Conservation (phyloP, 129 eudicot genomes). For the Arctium lappa region DNA sequence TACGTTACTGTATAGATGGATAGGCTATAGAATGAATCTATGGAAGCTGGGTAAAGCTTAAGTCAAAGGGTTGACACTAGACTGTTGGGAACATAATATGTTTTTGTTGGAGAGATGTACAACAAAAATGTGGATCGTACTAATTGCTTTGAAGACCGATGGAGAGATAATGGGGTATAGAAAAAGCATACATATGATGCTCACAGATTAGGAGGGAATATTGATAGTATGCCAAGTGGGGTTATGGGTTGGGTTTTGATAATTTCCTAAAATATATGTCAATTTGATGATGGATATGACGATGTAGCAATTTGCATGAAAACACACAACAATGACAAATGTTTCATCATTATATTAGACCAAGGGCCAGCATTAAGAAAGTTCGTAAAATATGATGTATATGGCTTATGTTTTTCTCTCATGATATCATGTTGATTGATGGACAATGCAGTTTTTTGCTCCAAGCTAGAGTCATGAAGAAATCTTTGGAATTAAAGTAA, state of each 20-base stretch:
- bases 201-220: not conserved
- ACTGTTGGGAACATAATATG: too few relatives aligned
- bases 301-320: not conserved
- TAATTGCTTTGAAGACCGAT: not conserved
- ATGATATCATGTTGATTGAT: not conserved
- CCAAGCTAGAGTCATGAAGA: not conserved
- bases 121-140: not conserved
- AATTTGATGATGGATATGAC: not conserved
- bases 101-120: too few relatives aligned
- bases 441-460: not conserved
- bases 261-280: not conserved
- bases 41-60: too few relatives aligned
- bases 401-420: not conserved
- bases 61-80: too few relatives aligned
- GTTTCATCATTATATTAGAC: not conserved
- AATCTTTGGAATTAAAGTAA: not conserved
- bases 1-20: too few relatives aligned
- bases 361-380: not conserved
- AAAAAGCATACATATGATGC: not conserved
- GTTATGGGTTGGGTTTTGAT: not conserved
- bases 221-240: not conserved
- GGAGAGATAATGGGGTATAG: not conserved
- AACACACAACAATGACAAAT: not conserved
- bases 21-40: too few relatives aligned
- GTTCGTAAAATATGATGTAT: not conserved